Evolutionary conservation across 768 basidiomycete species (phyloP).

Genomic region (Suillus lakei): DNA sequence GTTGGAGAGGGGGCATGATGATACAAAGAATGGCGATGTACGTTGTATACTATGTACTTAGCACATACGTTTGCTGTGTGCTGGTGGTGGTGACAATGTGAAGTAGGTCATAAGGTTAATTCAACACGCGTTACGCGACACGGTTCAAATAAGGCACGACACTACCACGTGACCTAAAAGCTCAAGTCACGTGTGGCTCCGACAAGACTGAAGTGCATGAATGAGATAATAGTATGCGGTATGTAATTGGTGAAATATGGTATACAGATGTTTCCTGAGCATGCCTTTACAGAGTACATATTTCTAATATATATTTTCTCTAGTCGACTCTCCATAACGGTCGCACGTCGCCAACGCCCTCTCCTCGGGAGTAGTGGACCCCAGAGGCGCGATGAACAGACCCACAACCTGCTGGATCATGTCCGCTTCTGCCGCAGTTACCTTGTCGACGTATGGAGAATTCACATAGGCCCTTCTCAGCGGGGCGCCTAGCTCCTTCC

Average conservation of each 20-base stretch:
- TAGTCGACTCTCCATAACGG: constrained; percentile 5
- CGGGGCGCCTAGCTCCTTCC: constrained; percentile 47
- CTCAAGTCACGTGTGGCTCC: constrained; percentile 21
- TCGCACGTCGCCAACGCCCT: constrained; percentile 32
- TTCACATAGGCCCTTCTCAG: constrained; percentile 55
- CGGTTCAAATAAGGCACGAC: constrained; percentile 22
- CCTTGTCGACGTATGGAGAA: constrained; percentile 30
- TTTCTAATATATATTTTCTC: not conserved
- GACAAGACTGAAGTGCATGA: not conserved
- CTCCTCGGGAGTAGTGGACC: constrained; percentile 54
- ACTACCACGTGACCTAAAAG: constrained; percentile 26
- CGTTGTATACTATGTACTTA: constrained; percentile 11
- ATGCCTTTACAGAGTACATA: not conserved
- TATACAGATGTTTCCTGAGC: constrained; percentile 1
- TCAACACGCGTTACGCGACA: constrained; percentile 24
- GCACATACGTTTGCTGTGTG: constrained; percentile 19
- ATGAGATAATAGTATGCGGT: not conserved
- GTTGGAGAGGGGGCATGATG: constrained; percentile 14
- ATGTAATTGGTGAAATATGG: not conserved
- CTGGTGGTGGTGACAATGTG: constrained; percentile 3
- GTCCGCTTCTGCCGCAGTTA: constrained; percentile 27
- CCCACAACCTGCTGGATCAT: not conserved
- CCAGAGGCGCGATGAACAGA: constrained; percentile 37
- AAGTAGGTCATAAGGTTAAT: constrained; percentile 17
- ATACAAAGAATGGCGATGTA: constrained; percentile 12